phyloP scores from a whole-genome alignment of 192 early-diverging fungal genomes.

The Coemansia sp. region DNA sequence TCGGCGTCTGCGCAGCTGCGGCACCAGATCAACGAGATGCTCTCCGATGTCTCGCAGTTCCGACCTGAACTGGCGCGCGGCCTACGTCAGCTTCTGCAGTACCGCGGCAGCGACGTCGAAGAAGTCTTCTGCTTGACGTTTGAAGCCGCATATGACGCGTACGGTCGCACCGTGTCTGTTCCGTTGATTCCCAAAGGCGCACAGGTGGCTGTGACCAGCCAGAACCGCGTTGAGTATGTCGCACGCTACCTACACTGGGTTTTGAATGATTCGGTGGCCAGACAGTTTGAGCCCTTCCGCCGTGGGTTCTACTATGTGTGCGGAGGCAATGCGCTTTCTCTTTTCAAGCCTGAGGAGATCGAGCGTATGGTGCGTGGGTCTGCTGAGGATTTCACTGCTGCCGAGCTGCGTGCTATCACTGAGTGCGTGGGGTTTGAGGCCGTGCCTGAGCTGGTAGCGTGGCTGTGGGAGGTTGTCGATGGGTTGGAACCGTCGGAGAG shows the following conservation, averaged over 20 bases:
- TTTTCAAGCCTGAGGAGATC: slow-evolving; percentile 92
- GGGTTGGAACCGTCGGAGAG: slow-evolving; percentile 64
- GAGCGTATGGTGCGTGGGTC: slow-evolving; percentile 87
- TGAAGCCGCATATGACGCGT: slow-evolving; percentile 66
- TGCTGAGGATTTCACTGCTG: slow-evolving; percentile 51
- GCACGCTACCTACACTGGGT: slow-evolving; percentile 78
- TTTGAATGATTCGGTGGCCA: slow-evolving; percentile 67
- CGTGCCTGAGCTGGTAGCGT: slow-evolving; percentile 54
- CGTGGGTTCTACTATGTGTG: slow-evolving; percentile 87
- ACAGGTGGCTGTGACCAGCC: slow-evolving; percentile 60
- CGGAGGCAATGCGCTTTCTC: slow-evolving; percentile 77
- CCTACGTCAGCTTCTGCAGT: slow-evolving; percentile 81
- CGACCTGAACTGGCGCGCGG: slow-evolving; percentile 74
- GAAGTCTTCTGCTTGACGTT: slow-evolving; percentile 82
- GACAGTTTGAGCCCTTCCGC: slow-evolving; percentile 80
- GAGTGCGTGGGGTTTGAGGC: slow-evolving; percentile 53
- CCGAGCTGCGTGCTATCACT: slow-evolving; percentile 35
- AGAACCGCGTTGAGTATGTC: slow-evolving; percentile 76
- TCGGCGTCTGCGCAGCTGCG: slow-evolving; percentile 41
- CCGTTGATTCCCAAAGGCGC: slow-evolving; percentile 65
- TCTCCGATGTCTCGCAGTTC: slow-evolving; percentile 78
- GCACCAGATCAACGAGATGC: slow-evolving; percentile 58
- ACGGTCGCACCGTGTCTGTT: slow-evolving; percentile 62
- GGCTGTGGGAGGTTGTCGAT: slow-evolving; percentile 81
- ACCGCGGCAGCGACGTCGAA: slow-evolving; percentile 77